A percentile compares a stretch with the other conserved stretches of the same genome.
phyloP scores from a whole-genome alignment of 2,329 filamentous ascomycete species.

The Sclerotinia subarctica region DNA sequence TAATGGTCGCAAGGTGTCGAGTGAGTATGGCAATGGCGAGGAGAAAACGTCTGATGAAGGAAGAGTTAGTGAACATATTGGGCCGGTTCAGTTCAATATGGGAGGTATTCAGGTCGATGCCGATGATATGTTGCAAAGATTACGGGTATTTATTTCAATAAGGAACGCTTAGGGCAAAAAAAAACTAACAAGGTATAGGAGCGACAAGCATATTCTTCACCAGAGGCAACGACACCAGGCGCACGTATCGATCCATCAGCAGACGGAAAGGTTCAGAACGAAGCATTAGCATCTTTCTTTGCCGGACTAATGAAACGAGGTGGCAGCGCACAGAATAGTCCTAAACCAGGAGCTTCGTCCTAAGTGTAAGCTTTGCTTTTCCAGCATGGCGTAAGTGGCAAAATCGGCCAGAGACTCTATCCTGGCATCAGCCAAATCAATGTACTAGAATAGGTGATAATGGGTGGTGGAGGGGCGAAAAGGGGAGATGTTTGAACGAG shows the following conservation, averaged over 20 bases:
- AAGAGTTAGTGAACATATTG: conserved; percentile 67
- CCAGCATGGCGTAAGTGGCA: background rate
- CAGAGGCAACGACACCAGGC: conserved; percentile 37
- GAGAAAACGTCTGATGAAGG: conserved; percentile 32
- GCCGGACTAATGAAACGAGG: conserved; percentile 55
- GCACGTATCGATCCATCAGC: conserved; percentile 31
- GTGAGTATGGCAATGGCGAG: conserved; percentile 27
- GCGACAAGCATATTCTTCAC: conserved; percentile 37
- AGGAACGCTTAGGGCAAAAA: background rate
- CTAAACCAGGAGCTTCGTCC: conserved; percentile 34
- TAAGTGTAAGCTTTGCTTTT: conserved; percentile 6
- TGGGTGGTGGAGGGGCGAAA: background rate
- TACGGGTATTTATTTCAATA: conserved; percentile 61
- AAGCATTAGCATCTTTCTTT: conserved; percentile 59
- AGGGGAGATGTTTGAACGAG: background rate
- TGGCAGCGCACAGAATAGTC: conserved; percentile 35
- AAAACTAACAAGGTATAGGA: conserved; percentile 31
- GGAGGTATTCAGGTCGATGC: conserved; percentile 95
- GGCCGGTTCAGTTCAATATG: conserved; percentile 96
- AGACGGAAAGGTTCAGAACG: conserved; percentile 53
- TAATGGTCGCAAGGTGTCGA: conserved; percentile 28
- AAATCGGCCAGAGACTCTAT: conserved; percentile 9
- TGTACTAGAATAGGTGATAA: background rate
- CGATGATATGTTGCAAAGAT: conserved; percentile 83
- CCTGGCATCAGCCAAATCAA: conserved; percentile 4